A percentile compares a stretch with the other conserved stretches of the same genome.
Conservation (phyloP, 1,139 yeast genomes). For the Blastobotrys petasosporus region DNA sequence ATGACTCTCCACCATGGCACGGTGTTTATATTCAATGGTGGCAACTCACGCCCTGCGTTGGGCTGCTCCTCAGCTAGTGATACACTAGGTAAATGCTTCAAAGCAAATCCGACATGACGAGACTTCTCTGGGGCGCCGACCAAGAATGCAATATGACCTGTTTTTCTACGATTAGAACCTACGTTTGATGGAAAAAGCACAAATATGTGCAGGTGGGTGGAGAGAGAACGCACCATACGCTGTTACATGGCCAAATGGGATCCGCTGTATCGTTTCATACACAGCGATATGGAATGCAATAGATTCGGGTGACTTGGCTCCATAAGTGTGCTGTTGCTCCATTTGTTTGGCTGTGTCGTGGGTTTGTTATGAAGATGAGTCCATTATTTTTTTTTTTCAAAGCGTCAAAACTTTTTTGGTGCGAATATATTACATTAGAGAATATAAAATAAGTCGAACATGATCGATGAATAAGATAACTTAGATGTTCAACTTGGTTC, state of each 20-base stretch:
- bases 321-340: conserved; percentile 16
- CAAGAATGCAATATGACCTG: conserved; percentile 62
- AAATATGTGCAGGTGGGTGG: not conserved
- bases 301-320: conserved; percentile 41
- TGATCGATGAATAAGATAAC: conserved; percentile 1
- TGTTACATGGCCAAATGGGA: conserved; percentile 65
- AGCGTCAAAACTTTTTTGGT: not conserved
- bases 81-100: conserved; percentile 44
- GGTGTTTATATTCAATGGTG: conserved; percentile 31
- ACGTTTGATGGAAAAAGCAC: not conserved
- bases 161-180: not conserved
- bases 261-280: conserved; percentile 45
- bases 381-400: not conserved
- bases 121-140: conserved; percentile 60
- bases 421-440: conserved; percentile 10
- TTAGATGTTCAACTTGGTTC: conserved; percentile 98
- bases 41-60: conserved; percentile 8
- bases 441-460: not conserved
- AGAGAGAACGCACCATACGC: conserved; percentile 47
- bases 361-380: not conserved
- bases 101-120: conserved; percentile 66
- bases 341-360: not conserved
- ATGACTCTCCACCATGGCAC: conserved; percentile 85
- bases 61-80: conserved; percentile 19
- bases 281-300: conserved; percentile 58